Evolutionary conservation across 2,329 filamentous ascomycete genomes (phyloP).

Genomic region (Scytalidium lignicola): DNA sequence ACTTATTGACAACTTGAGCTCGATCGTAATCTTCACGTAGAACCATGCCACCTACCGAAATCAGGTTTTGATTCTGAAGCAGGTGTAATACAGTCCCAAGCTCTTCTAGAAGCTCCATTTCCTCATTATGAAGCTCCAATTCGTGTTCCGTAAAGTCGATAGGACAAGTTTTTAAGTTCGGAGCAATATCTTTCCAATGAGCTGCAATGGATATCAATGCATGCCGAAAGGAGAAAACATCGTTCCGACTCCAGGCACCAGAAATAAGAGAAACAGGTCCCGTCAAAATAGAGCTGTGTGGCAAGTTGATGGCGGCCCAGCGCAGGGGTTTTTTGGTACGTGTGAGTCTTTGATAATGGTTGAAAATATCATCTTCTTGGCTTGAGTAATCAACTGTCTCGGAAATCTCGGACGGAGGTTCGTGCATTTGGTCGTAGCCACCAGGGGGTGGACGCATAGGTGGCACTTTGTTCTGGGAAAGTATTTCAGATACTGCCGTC

Average conservation of each 20-base stretch:
- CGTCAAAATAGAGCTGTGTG: slow-evolving; percentile 1
- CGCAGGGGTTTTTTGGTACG: slow-evolving; percentile 4
- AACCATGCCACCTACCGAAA: slow-evolving; percentile 10
- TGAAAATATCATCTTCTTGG: slow-evolving; percentile 5
- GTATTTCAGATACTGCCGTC: slow-evolving; percentile 8
- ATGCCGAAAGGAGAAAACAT: slow-evolving; percentile 7
- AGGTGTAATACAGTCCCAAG: slow-evolving; percentile 9
- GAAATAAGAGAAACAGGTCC: slow-evolving; percentile 8
- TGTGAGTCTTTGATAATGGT: slow-evolving; percentile 7
- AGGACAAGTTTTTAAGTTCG: slow-evolving; percentile 5
- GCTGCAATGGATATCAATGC: neutral
- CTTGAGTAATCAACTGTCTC: slow-evolving; percentile 1
- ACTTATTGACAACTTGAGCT: slow-evolving; percentile 5
- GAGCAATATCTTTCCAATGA: too few species aligned
- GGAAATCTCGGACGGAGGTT: slow-evolving; percentile 1
- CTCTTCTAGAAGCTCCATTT: slow-evolving; percentile 11
- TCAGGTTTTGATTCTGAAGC: slow-evolving; percentile 10
- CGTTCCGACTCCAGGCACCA: slow-evolving; percentile 9
- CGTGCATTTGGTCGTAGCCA: neutral
- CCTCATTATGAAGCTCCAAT: slow-evolving; percentile 7
- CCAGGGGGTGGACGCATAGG: slow-evolving; percentile 7
- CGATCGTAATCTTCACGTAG: slow-evolving; percentile 9
- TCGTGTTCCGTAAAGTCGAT: slow-evolving; percentile 10
- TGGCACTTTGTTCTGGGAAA: slow-evolving; percentile 10
- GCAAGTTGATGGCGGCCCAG: slow-evolving; percentile 8